Evolutionary conservation across 2,329 filamentous ascomycete species (phyloP).

Genomic region (Cyphellophora europaea): DNA sequence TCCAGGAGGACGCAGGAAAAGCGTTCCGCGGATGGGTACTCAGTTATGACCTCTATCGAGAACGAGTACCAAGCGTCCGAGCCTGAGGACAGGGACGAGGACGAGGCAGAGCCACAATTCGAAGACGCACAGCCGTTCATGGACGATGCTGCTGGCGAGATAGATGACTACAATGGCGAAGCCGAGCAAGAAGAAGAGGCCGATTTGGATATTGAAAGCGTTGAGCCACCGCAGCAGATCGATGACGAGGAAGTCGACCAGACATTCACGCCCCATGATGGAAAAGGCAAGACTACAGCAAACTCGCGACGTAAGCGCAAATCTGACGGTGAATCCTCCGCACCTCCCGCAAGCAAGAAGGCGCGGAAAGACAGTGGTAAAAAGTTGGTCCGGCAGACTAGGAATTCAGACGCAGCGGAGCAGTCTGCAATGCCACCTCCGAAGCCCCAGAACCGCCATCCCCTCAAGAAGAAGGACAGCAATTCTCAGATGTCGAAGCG

Average conservation of each 20-base stretch:
- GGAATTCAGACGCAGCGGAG: no score
- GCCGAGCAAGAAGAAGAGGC: constrained; percentile 1
- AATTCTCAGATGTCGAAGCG: constrained; percentile 22
- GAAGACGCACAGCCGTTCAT: background rate
- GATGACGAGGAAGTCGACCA: constrained; percentile 15
- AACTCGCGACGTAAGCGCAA: constrained; percentile 19
- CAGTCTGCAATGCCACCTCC: background rate
- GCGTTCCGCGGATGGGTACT: background rate
- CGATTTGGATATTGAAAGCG: background rate
- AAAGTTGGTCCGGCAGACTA: no score
- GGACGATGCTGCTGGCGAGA: background rate
- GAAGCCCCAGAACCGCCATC: constrained; percentile 10
- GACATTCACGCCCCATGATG: constrained; percentile 5
- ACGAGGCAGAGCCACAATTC: no score
- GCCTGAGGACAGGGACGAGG: no score
- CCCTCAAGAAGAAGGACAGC: constrained; percentile 15
- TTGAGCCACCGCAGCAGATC: constrained; percentile 7
- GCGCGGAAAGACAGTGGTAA: no score
- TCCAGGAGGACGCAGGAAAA: background rate
- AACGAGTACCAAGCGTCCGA: background rate
- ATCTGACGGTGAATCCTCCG: constrained; percentile 12
- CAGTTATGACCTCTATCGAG: background rate
- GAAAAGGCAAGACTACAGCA: constrained; percentile 12
- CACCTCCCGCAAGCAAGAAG: constrained; percentile 1
- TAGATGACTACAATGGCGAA: constrained; percentile 1